Base-by-base conservation (phyloP, 345 rosid species). In the Citrus maxima region DNA sequence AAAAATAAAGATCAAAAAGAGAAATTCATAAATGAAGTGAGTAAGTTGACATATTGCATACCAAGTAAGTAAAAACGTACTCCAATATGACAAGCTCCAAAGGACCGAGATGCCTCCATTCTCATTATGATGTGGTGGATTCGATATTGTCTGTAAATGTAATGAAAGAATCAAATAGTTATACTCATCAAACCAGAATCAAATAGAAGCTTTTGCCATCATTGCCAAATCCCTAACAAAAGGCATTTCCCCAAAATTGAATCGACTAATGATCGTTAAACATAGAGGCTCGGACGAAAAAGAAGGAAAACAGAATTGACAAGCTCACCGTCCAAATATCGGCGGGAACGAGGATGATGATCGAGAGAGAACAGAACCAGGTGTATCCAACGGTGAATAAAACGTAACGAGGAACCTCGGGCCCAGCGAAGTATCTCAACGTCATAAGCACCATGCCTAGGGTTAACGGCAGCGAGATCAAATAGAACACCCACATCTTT, bases 71-170 rank as follows among this genome's bases (percentile, higher is more conserved):
- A 94, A 86, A 85, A 94, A 94, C 28, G 97, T 92, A 83, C 98
- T 92, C 99, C 99, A 97, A 83, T 97, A 97, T 19, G 98, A 92
- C 96, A 94, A 97, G 89, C 95, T 90, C 98, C 99, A 97, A 75
- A 93, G 88, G 88, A 97, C 91, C 67, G 98, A 89, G 78, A 93
- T 88, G 38, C 87, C 93, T 2, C 87, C 90, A 73, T 85, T 89
- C 70, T 86, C 83, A 67, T 86, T 85, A 78, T 80, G 86, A 83
- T 83, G 76, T 61, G 85, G 86, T 42, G 88, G 85, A 55, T 81
- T 68, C 24, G 90, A 87, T 55, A 88, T 77, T 66, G 94, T 88
- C 96, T 89, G 89, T 61, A 59, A 18, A 82, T 2, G 73, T 10
- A 55, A 82, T 10, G 34, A 19, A 60, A 59, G 49, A 72, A 62